Conservation (phyloP, 2,329 filamentous ascomycete genomes). For the Cadophora sp. region DNA sequence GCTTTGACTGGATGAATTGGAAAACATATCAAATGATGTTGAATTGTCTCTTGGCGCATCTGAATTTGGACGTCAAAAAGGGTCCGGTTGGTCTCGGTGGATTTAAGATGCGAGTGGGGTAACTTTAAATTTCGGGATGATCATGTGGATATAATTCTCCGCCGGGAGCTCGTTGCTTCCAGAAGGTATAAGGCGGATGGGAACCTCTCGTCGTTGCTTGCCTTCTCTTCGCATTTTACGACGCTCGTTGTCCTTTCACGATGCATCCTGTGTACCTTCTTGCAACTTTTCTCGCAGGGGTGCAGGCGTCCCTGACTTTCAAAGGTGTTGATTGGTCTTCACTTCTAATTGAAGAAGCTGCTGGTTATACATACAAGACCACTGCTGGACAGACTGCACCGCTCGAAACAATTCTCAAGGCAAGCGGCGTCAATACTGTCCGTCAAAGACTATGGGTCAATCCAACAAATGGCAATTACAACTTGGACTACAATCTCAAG, state of each 20-base stretch:
- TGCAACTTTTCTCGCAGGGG: conserved; percentile 20
- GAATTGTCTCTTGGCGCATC: neutral
- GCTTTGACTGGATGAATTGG: neutral
- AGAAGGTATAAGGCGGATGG: neutral
- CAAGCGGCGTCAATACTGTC: conserved; percentile 71
- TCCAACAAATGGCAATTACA: conserved; percentile 67
- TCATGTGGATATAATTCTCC: neutral
- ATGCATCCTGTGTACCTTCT: conserved; percentile 27
- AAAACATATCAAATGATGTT: neutral
- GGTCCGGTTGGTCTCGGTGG: too few relatives aligned
- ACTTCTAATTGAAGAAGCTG: conserved; percentile 64
- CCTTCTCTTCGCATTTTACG: neutral
- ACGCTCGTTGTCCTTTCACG: neutral
- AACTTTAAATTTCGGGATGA: neutral
- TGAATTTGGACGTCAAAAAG: neutral
- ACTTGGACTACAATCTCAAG: conserved; percentile 72
- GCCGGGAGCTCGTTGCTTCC: neutral
- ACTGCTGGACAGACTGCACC: conserved; percentile 57
- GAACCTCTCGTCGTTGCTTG: neutral
- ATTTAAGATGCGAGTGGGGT: neutral
- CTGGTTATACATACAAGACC: conserved; percentile 67
- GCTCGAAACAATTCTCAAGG: conserved; percentile 67
- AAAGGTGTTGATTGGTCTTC: conserved; percentile 77
- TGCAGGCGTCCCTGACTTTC: conserved; percentile 57
- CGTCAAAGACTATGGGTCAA: conserved; percentile 78